Evolutionary conservation across 768 basidiomycete genomes (phyloP), one percentile per base, ranked within the genome.

Genomic region (Paxillus rubicundulus): DNA sequence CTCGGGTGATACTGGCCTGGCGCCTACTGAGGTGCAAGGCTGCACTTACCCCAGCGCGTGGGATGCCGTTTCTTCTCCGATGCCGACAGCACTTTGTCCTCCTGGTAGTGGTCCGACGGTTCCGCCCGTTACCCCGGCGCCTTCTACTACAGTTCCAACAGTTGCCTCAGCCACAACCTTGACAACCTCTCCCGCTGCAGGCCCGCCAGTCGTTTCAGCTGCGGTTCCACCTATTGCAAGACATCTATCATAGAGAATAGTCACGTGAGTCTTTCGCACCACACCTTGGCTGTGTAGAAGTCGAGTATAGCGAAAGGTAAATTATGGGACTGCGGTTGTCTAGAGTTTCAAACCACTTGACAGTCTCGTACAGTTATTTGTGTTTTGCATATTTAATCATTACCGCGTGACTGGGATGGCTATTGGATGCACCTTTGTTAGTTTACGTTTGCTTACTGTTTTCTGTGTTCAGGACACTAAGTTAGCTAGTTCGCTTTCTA

Each of bases 21-120:
- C 82, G 21, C 82, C 77, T 62, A 82, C 81, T 16, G 74, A 80
- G 21, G 75, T 89, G 42, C 68, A 74, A 45, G 87, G 85, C 8
- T 89, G 88, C 60, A 70, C 65, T 44, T 88, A 89, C 62, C 85
- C 82, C 17, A 69, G 82, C 59, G 74, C 82, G 43, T 89, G 85
- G 82, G 72, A 80, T 58, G 84, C 82, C 18, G 77, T 78, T 18
- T 70, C 70, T 50, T 77, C 73, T 16, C 42, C 76, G 39, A 64
- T 85, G 53, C 81, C 81, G 27, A 66, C 75, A 30, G 68, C 77
- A 20, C 64, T 73, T 20, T 82, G 82, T 59, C 60, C 63, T 28
- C 45, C 61, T 32, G 61, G 53, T 16, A 39, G 56, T 34, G 32
- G 27, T 47, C 28, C 48, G 18, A 45, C 21, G 6, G 43, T 18